phyloP scores from a whole-genome alignment of 2,329 filamentous ascomycete genomes.

The Nemania bipapillata region DNA sequence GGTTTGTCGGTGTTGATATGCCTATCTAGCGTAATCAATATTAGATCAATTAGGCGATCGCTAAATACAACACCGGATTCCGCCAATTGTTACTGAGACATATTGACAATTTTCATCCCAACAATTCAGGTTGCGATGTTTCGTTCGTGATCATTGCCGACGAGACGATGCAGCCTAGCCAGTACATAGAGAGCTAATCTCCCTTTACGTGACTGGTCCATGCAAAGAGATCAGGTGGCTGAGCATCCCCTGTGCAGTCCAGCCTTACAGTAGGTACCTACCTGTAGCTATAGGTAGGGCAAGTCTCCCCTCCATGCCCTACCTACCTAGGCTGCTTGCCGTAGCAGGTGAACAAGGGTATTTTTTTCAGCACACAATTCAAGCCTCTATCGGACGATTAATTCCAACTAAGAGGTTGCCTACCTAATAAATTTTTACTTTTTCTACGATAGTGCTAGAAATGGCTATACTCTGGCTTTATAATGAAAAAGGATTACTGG shows the following conservation, averaged over 20 bases:
- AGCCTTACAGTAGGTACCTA: conserved; percentile 43
- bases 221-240: conserved; percentile 46
- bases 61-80: conserved; percentile 3
- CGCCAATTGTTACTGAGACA: conserved; percentile 7
- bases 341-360: conserved; percentile 9
- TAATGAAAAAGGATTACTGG: not conserved
- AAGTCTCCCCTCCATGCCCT: not conserved
- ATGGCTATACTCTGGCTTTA: not conserved
- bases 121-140: conserved; percentile 16
- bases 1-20: conserved; percentile 5
- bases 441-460: not conserved
- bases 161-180: not conserved
- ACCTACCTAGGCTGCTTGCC: not conserved
- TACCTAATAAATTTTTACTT: not conserved
- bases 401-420: not conserved
- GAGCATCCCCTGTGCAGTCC: conserved; percentile 41
- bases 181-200: not conserved
- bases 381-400: conserved; percentile 28
- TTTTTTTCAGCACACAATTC: conserved; percentile 36
- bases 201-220: conserved; percentile 26
- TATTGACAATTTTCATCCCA: conserved; percentile 15
- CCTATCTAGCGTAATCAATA: conserved; percentile 11
- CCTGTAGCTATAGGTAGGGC: not conserved
- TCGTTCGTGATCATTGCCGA: conserved; percentile 8
- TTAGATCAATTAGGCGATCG: conserved; percentile 21